Evolutionary conservation across 2,329 filamentous ascomycete genomes (phyloP), one percentile per base, ranked within the genome.

Genomic region (Penicillium psychrosexuale): DNA sequence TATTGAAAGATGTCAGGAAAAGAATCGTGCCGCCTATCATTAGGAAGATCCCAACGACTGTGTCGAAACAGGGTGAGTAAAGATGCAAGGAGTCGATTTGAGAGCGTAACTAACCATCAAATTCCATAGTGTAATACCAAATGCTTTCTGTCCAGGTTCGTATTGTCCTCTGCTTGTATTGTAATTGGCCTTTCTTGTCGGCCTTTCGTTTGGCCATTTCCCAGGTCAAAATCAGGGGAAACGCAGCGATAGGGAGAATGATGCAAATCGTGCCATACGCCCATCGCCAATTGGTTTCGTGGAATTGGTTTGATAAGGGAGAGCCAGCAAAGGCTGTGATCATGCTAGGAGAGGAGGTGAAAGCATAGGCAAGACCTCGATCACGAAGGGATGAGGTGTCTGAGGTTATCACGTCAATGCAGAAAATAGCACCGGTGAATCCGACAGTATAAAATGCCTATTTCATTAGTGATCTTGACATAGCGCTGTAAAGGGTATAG

Each of bases 251-350:
- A 0, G 85, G 84, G 0, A 82, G 77, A 55, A 88, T 76, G 59
- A 89, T 84, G 34, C 80, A 76, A 62, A 85, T 88, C 33, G 75
- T 71, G 31, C 84, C 85, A 60, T 83, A 87, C 0, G 76, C 84
- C 85, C 85, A 88, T 30, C 82, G 78, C 80, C 81, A 87, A 43
- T 78, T 81, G 33, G 79, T 74, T 1, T 78, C 72, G 40, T 81
- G 71, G 62, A 85, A 82, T 0, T 75, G 72, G 17, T 81, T 71
- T 0, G 80, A 79, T 28, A 84, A 77, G 34, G 75, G 77, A 0
- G 82, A 77, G 7, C 82, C 80, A 27, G 82, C 75, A 66, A 82
- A 88, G 0, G 82, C 81, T 4, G 84, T 84, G 64, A 82, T 80
- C 55, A 88, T 82, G 59, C 82, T 85, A 1, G 86, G 85, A 0